Evolutionary conservation across 768 basidiomycete genomes (phyloP), one percentile per base, ranked within the genome.

Genomic region (Calocybe gangraenosa): DNA sequence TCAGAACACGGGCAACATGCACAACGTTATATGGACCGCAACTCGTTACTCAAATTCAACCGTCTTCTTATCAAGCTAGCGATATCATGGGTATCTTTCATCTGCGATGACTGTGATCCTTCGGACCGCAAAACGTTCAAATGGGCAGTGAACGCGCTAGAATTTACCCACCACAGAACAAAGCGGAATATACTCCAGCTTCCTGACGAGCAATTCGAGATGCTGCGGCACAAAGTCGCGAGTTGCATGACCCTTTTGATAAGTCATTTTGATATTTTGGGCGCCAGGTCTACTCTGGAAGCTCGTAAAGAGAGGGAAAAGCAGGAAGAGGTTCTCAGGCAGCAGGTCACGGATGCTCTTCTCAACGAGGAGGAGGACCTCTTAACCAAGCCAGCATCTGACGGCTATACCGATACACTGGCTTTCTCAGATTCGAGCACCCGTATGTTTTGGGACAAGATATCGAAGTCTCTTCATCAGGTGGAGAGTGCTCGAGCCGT

Each of bases 31-130:
- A 89, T 96, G 84, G 92, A 95, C 54, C 77, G 76, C 13, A 58
- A 78, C 0, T 72, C 81, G 0, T 62, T 84, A 42, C 68, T 76
- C 54, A 84, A 86, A 53, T 95, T 96, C 66, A 87, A 88, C 58
- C 79, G 86, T 6, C 74, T 87, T 3, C 73, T 97, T 25, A 86
- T 94, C 64, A 85, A 82, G 49, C 78, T 98, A 42, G 92, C 94
- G 8, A 97, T 98, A 55, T 87, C 90, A 10, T 99, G 95, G 95
- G 91, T 98, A 25, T 86, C 92, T 35, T 98, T 99, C 72, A 95
- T 98, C 52, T 96, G 92, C 67, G 93, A 97, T 59, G 91, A 94
- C 56, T 99, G 96, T 67, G 90, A 96, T 55, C 92, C 94, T 7
- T 87, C 90, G 25, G 94, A 98, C 63, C 79, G 92, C 46, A 88